phyloP scores from a whole-genome alignment of 2,329 filamentous ascomycete species.

The Aspergillus viridinutans region DNA sequence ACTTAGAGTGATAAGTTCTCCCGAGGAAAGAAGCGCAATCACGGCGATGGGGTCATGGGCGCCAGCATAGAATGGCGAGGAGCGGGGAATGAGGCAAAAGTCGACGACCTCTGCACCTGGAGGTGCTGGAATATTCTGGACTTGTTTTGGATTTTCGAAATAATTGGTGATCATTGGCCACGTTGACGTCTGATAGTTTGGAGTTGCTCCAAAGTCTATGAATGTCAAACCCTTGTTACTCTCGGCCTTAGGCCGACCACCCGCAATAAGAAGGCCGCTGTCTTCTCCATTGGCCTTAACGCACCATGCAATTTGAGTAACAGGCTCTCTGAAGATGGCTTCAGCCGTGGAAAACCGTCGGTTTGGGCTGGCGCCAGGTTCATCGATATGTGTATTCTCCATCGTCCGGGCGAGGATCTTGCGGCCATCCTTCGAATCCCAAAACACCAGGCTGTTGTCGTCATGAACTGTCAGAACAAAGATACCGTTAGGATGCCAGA shows the following conservation, averaged over 20 bases:
- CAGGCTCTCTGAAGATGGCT: constrained; percentile 64
- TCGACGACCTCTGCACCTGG: constrained; percentile 71
- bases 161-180: constrained; percentile 80
- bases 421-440: constrained; percentile 86
- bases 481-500: constrained; percentile 93
- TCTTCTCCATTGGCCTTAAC: constrained; percentile 92
- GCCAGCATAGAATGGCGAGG: constrained; percentile 79
- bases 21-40: constrained; percentile 73
- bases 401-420: constrained; percentile 79
- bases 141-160: constrained; percentile 69
- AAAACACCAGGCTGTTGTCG: constrained; percentile 87
- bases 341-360: constrained; percentile 44
- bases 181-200: constrained; percentile 83
- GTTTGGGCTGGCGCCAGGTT: constrained; percentile 50
- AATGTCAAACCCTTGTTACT: constrained; percentile 77
- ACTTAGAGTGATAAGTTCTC: constrained; percentile 82
- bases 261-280: constrained; percentile 80
- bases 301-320: constrained; percentile 82
- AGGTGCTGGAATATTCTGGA: constrained; percentile 69
- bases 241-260: constrained; percentile 66
- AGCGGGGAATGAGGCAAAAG: constrained; percentile 77
- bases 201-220: constrained; percentile 82
- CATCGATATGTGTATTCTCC: constrained; percentile 67
- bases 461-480: constrained; percentile 85
- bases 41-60: constrained; percentile 88